These are phyloP conservation scores for Tolypocladium ovalisporum DNA, from an alignment of 2,329 filamentous ascomycete genomes.

Conservation along the genomic window DNA sequence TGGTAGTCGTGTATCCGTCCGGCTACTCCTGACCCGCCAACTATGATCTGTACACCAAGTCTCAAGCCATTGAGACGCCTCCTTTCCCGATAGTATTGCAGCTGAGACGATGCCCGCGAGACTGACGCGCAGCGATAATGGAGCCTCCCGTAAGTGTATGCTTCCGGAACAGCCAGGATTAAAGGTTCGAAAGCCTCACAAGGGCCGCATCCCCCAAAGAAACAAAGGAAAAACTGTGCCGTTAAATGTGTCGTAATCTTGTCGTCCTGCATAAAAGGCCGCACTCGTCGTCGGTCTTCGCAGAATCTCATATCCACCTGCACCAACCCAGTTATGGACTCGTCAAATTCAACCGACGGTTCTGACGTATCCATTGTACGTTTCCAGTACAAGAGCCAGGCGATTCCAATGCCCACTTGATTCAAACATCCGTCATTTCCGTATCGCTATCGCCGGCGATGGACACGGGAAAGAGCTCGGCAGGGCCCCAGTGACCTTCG, in stretches of 20 bases:
- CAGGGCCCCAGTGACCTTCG: conserved; percentile 91
- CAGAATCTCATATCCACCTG: neutral
- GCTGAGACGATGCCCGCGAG: too few species aligned
- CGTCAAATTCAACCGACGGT: conserved; percentile 7
- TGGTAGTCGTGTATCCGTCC: conserved; percentile 15
- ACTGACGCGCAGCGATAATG: neutral
- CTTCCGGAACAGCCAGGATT: neutral
- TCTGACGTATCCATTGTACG: conserved; percentile 8
- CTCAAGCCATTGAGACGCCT: conserved; percentile 14
- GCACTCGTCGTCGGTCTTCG: conserved; percentile 8
- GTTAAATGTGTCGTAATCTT: conserved; percentile 17
- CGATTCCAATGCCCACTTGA: conserved; percentile 8
- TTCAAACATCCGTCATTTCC: conserved; percentile 48
- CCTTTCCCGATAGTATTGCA: conserved; percentile 1
- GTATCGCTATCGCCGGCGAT: conserved; percentile 33
- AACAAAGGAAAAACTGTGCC: conserved; percentile 9
- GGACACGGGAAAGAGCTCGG: conserved; percentile 32
- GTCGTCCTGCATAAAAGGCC: conserved; percentile 14
- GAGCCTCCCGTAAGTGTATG: neutral
- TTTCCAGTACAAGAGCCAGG: conserved; percentile 12
- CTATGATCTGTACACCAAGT: conserved; percentile 19
- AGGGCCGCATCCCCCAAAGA: neutral
- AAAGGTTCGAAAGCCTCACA: neutral
- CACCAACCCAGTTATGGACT: neutral
- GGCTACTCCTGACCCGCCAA: conserved; percentile 16